Percentiles rank a stretch among this genome's conserved stretches.
These are phyloP conservation scores for Hyaloscypha hepaticicola DNA, from an alignment of 495 filamentous ascomycete genomes.

Conservation along the genomic window DNA sequence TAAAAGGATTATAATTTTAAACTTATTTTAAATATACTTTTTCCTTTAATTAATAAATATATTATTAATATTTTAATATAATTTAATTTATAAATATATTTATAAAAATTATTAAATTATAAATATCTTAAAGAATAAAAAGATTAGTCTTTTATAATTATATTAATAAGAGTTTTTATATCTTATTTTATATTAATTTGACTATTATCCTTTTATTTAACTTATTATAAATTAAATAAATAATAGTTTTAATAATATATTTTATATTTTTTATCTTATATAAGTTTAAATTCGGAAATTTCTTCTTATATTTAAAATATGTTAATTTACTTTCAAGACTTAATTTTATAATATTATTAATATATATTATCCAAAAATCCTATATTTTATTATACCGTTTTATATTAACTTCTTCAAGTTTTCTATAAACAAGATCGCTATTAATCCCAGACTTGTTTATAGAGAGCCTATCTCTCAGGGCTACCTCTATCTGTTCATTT, in stretches of 20 bases:
- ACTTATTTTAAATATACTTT: slow-evolving; percentile 20
- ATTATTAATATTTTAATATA: slow-evolving; percentile 19
- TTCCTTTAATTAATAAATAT: slow-evolving; percentile 15
- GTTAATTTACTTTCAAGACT: slow-evolving; percentile 10
- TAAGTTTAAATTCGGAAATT: slow-evolving; percentile 3
- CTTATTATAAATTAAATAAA: slow-evolving; percentile 7
- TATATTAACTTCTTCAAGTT: slow-evolving; percentile 18
- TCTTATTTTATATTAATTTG: slow-evolving; percentile 17
- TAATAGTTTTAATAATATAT: slow-evolving; percentile 18
- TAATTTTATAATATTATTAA: too few relatives aligned
- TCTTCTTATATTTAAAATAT: slow-evolving; percentile 14
- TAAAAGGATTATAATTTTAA: slow-evolving; percentile 13
- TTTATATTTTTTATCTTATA: slow-evolving; percentile 23
- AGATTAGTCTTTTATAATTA: slow-evolving; percentile 7
- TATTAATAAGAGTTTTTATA: slow-evolving; percentile 14
- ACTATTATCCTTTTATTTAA: slow-evolving; percentile 19
- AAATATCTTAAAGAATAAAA: slow-evolving; percentile 10
- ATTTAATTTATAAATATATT: slow-evolving; percentile 5
- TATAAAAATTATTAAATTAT: slow-evolving; percentile 15
- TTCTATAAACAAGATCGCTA: slow-evolving; percentile 10
- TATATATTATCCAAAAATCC: slow-evolving; percentile 19
- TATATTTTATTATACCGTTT: slow-evolving; percentile 13
- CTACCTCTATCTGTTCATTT: too few relatives aligned
- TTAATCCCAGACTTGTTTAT: too few relatives aligned
- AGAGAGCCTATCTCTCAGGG: too few relatives aligned